phyloP scores from a whole-genome alignment of 2,329 filamentous ascomycete genomes.

The Colletotrichum sansevieriae region DNA sequence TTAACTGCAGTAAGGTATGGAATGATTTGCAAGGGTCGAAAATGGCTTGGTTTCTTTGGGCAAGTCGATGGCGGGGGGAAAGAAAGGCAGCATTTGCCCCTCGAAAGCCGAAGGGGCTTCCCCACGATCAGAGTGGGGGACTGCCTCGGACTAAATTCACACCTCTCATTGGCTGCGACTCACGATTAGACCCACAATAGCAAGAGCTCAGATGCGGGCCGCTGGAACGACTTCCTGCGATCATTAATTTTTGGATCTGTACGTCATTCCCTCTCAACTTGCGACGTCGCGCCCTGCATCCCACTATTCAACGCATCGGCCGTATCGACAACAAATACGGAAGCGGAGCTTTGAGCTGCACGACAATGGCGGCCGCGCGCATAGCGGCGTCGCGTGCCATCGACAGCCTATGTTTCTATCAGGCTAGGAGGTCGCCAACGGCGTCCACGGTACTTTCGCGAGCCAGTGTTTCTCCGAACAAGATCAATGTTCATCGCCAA shows the following conservation, averaged over 20 bases:
- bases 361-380: constrained; percentile 36
- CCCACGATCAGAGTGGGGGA: constrained; percentile 36
- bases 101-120: constrained; percentile 34
- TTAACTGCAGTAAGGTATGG: background rate
- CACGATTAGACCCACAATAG: constrained; percentile 18
- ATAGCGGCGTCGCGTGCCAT: constrained; percentile 32
- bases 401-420: constrained; percentile 22
- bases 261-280: constrained; percentile 19
- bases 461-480: background rate
- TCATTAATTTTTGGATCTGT: constrained; percentile 13
- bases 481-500: background rate
- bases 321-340: background rate
- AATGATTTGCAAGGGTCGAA: background rate
- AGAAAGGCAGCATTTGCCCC: constrained; percentile 38
- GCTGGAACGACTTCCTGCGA: background rate
- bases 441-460: constrained; percentile 9
- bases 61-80: constrained; percentile 31
- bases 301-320: background rate
- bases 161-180: constrained; percentile 24
- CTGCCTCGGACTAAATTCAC: constrained; percentile 26
- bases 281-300: background rate
- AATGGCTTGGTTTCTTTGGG: background rate
- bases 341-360: background rate
- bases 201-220: constrained; percentile 23
- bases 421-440: constrained; percentile 8